Evolutionary conservation across 2,329 filamentous ascomycete species (phyloP).

Genomic region (Cryoendolithus antarcticus): DNA sequence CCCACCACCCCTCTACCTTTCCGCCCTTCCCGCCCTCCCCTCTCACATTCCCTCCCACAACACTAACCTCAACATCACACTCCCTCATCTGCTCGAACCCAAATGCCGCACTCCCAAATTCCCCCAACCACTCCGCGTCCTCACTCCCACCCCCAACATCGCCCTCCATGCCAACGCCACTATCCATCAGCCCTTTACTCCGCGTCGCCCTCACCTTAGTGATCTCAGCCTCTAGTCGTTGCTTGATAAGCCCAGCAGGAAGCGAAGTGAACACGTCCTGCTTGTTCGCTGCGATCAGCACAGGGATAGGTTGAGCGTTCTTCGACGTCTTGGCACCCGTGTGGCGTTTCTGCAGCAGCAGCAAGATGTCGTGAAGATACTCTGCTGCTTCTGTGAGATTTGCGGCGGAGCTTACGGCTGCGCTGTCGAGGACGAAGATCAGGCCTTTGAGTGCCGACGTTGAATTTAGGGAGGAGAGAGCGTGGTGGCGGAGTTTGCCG

Average conservation of each 20-base stretch:
- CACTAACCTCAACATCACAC: conserved; percentile 64
- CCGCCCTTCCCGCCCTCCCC: conserved; percentile 51
- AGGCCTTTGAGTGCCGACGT: conserved; percentile 52
- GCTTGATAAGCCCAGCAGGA: conserved; percentile 62
- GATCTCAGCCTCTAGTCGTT: conserved; percentile 68
- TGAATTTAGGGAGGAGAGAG: conserved; percentile 41
- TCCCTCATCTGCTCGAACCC: conserved; percentile 72
- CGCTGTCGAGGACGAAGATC: conserved; percentile 75
- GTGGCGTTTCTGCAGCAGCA: conserved; percentile 64
- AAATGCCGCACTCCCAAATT: conserved; percentile 66
- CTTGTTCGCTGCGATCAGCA: conserved; percentile 89
- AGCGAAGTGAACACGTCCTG: conserved; percentile 88
- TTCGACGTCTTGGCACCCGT: conserved; percentile 45
- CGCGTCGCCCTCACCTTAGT: conserved; percentile 62
- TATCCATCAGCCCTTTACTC: conserved; percentile 71
- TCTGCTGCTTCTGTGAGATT: conserved; percentile 60
- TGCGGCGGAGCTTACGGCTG: conserved; percentile 23
- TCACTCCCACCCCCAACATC: conserved; percentile 47
- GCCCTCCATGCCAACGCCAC: conserved; percentile 57
- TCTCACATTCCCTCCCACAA: conserved; percentile 62
- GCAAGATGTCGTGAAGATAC: conserved; percentile 82
- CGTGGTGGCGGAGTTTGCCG: conserved; percentile 72
- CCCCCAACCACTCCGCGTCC: conserved; percentile 67
- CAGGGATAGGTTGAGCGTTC: conserved; percentile 48
- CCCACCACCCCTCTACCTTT: conserved; percentile 77